These are phyloP conservation scores for Pythium plurisporium DNA, from an alignment of 352 stramenopile species.

Conservation along the genomic window DNA sequence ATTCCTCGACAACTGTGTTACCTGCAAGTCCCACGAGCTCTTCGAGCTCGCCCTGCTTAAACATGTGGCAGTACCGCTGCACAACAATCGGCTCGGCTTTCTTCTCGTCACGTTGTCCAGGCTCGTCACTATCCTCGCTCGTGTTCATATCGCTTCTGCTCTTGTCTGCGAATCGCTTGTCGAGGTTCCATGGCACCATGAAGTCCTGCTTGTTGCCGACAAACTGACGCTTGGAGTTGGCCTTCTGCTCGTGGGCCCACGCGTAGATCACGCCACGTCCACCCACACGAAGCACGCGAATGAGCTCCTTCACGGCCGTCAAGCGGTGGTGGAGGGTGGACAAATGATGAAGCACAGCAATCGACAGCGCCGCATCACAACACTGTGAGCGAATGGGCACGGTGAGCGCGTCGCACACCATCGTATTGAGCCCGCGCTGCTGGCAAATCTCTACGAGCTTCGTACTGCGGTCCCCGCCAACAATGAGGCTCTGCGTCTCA, in stretches of 20 bases:
- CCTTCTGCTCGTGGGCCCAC: constrained; percentile 82
- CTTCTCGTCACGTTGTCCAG: constrained; percentile 6
- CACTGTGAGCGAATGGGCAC: constrained; percentile 69
- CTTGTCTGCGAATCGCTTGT: constrained; percentile 44
- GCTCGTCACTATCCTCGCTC: too few species aligned
- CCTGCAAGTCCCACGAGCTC: constrained; percentile 53
- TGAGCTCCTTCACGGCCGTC: constrained; percentile 67
- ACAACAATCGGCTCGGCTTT: constrained; percentile 46
- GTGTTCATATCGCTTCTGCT: constrained; percentile 5
- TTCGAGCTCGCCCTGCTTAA: constrained; percentile 80
- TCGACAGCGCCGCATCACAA: constrained; percentile 79
- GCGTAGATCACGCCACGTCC: constrained; percentile 79
- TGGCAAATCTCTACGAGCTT: constrained; percentile 66
- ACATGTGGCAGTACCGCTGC: constrained; percentile 89
- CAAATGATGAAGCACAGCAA: constrained; percentile 83
- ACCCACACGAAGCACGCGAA: constrained; percentile 68
- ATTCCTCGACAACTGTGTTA: constrained; percentile 58
- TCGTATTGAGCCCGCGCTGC: constrained; percentile 51
- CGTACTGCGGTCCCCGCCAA: constrained; percentile 40
- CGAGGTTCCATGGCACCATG: constrained; percentile 86
- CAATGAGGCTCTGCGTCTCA: constrained; percentile 35
- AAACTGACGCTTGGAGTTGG: constrained; percentile 73
- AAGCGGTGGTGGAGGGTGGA: constrained; percentile 68
- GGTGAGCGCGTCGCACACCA: constrained; percentile 68
- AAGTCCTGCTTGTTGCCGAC: constrained; percentile 70